Percentiles rank a stretch among this genome's conserved stretches.
Conservation (phyloP, 1,284 basidiomycete genomes). For the Afroboletus lepidellus region DNA sequence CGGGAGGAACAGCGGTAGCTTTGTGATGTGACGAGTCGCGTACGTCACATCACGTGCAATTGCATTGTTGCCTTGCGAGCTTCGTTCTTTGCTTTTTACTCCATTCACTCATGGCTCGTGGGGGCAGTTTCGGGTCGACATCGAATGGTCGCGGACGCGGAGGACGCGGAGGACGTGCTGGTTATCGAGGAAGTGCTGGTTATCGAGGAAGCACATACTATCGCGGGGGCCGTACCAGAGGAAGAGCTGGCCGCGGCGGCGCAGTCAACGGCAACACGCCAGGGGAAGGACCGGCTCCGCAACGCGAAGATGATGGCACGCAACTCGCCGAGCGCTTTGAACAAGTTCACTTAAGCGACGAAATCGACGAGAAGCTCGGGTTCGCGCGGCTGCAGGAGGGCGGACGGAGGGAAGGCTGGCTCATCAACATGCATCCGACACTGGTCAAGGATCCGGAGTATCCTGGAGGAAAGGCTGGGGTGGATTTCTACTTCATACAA, state of each 20-base stretch:
- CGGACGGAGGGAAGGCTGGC: conserved; percentile 78
- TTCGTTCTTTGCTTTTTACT: neutral
- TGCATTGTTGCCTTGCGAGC: conserved; percentile 3
- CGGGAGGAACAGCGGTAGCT: neutral
- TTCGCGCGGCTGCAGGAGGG: conserved; percentile 82
- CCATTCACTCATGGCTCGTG: conserved; percentile 32
- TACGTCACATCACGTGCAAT: conserved; percentile 27
- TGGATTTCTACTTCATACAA: conserved; percentile 98
- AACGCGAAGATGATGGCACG: conserved; percentile 85
- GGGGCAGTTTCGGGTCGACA: conserved; percentile 32
- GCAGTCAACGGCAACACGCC: conserved; percentile 42
- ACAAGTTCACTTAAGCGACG: conserved; percentile 71
- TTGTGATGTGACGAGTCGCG: conserved; percentile 24
- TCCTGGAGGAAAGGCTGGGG: conserved; percentile 81
- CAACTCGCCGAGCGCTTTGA: conserved; percentile 83
- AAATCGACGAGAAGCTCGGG: conserved; percentile 92
- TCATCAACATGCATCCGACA: conserved; percentile 99
- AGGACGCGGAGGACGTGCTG: conserved; percentile 43
- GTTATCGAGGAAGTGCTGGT: conserved; percentile 48
- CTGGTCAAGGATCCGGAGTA: conserved; percentile 82
- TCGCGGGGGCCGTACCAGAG: conserved; percentile 41
- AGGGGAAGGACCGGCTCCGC: conserved; percentile 49
- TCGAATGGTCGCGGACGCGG: conserved; percentile 43
- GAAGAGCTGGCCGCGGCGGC: conserved; percentile 51
- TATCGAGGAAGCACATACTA: conserved; percentile 42